phyloP scores from a whole-genome alignment of 2,329 filamentous ascomycete genomes.

The Stemphylium vesicarium region DNA sequence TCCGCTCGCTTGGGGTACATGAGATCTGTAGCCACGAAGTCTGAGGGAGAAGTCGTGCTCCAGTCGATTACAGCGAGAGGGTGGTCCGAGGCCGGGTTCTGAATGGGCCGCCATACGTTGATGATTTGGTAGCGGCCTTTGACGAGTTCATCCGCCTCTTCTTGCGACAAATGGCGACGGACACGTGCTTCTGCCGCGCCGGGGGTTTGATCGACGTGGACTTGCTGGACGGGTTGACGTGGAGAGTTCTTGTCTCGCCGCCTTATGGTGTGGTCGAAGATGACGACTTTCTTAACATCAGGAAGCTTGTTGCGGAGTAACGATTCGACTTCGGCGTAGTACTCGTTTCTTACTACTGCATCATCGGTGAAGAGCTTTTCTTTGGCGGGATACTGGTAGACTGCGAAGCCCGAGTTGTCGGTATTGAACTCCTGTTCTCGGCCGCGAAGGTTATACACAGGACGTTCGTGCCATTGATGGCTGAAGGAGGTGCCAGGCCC shows the following conservation, averaged over 20 bases:
- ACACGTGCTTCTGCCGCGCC: conserved; percentile 67
- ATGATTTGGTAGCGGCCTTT: conserved; percentile 69
- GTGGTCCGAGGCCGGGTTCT: conserved; percentile 66
- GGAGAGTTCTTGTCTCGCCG: conserved; percentile 60
- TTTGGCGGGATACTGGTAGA: conserved; percentile 59
- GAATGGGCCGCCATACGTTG: conserved; percentile 74
- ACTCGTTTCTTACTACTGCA: conserved; percentile 59
- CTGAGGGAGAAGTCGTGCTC: conserved; percentile 61
- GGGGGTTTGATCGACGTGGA: conserved; percentile 76
- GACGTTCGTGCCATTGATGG: conserved; percentile 53
- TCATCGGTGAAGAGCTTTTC: conserved; percentile 65
- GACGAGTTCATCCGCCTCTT: conserved; percentile 64
- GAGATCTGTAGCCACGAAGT: conserved; percentile 67
- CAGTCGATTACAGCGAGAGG: conserved; percentile 74
- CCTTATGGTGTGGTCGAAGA: conserved; percentile 77
- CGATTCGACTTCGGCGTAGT: conserved; percentile 68
- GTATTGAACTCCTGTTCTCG: conserved; percentile 59
- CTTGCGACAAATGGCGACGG: conserved; percentile 62
- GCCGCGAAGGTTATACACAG: conserved; percentile 64
- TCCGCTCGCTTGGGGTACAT: conserved; percentile 61
- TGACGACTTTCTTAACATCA: conserved; percentile 66
- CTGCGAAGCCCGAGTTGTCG: conserved; percentile 65
- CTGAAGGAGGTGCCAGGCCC: conserved; percentile 62
- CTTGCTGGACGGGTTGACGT: conserved; percentile 70
- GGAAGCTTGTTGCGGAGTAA: conserved; percentile 63